Evolutionary conservation across 176 grass and related monocot species (phyloP), one percentile per base, ranked within the genome.

Genomic region (Calamus simplicifolius): DNA sequence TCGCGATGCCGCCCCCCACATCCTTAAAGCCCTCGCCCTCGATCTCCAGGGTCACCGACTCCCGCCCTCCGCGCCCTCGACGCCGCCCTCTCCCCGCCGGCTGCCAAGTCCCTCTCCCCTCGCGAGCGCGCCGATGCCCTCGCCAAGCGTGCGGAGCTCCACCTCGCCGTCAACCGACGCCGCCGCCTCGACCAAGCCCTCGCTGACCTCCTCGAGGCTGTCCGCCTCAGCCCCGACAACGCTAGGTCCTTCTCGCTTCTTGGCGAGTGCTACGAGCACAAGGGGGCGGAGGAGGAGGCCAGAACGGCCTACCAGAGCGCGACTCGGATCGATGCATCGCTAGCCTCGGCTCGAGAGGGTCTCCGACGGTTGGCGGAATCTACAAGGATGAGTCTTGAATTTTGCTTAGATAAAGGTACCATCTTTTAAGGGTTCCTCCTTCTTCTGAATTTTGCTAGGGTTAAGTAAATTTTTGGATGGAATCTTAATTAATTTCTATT

Each of bases 11-110:
- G 87, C 87, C 1, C 80, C 75, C 50, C 75, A 88, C 69, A 85
- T 97, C 78, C 92, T 97, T 65, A 90, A 82, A 67, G 92, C 83
- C 18, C 81, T 97, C 27, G 82, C 87, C 26, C 78, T 97, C 51
- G 83, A 97, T 55, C 72, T 88, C 81, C 87, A 77, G 29, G 87
- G 92, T 51, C 81, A 73, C 68, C 92, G 61, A 68, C 64, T 75
- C 19, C 84, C 3, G 84, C 87, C 2, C 74, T 88, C 50, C 84
- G 81, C 50, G 63, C 78, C 48, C 80, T 96, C 61, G 84, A 96
- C 64, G 54, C 73, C 3, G 92, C 92, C 59, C 87, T 97, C 13
- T 38, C 78, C 1, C 69, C 78, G 25, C 78, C 66, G 6, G 74
- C 89, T 10, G 57, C 61, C 5, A 69, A 57, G 3, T 91, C 92